Evolutionary conservation across 192 early-diverging fungal species (phyloP).

Genomic region (Coemansia sp.): DNA sequence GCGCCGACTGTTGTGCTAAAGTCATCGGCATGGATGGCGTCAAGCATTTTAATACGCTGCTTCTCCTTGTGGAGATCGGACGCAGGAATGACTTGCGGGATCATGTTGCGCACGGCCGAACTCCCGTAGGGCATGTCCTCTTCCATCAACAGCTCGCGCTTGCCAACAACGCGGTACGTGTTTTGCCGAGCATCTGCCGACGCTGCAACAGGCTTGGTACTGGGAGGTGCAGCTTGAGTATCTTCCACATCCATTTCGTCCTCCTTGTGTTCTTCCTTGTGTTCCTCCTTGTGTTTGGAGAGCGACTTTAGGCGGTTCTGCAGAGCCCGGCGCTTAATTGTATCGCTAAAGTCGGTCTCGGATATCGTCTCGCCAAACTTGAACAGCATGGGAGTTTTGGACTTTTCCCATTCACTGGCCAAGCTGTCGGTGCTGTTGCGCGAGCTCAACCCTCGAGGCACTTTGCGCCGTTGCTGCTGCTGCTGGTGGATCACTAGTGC

Average conservation of each 20-base stretch:
- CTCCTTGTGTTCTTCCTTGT: not conserved
- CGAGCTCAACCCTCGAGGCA: conserved; percentile 1
- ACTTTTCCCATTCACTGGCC: conserved; percentile 15
- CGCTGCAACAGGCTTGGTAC: not conserved
- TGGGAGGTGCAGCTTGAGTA: not conserved
- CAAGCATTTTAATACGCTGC: conserved; percentile 63
- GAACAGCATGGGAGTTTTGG: conserved; percentile 55
- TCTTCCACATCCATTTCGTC: conserved; percentile 17
- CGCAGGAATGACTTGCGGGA: conserved; percentile 26
- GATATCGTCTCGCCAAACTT: conserved; percentile 68
- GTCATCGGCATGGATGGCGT: conserved; percentile 64
- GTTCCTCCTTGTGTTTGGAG: conserved; percentile 1
- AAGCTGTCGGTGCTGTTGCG: conserved; percentile 17
- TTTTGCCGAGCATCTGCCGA: conserved; percentile 6
- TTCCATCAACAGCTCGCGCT: conserved; percentile 15
- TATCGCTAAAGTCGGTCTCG: conserved; percentile 61
- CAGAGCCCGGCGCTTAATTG: conserved; percentile 56
- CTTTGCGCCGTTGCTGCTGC: conserved; percentile 8
- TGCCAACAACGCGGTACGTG: conserved; percentile 27
- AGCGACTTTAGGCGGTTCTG: conserved; percentile 40
- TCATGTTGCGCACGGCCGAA: conserved; percentile 8
- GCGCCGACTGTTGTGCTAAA: not conserved
- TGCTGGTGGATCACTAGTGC: conserved; percentile 55
- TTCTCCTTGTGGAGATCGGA: conserved; percentile 38
- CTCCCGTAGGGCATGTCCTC: conserved; percentile 1